A percentile compares a stretch with the other conserved stretches of the same genome.
Conservation (phyloP, 2,329 filamentous ascomycete genomes). For the Pestalotiopsis fici region DNA sequence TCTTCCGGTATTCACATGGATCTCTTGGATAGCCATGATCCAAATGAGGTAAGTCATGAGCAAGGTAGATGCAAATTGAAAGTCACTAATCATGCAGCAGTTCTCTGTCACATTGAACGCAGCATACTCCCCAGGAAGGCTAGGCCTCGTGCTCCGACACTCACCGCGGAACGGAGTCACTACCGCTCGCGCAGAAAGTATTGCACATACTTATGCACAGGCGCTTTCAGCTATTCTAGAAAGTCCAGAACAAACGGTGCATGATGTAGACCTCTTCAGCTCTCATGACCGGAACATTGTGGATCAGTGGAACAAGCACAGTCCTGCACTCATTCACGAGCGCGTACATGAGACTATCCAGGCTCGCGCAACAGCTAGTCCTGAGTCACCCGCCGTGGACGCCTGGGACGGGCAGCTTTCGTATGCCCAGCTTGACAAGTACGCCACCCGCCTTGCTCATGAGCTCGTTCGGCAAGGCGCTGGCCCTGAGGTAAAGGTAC, state of each 20-base stretch:
- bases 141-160: conserved; percentile 4
- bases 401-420: conserved; percentile 1
- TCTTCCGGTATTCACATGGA: conserved; percentile 9
- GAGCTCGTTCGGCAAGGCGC: conserved; percentile 28
- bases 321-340: background rate
- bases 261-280: background rate
- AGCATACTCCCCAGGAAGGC: conserved; percentile 1
- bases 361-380: background rate
- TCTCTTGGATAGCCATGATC: conserved; percentile 7
- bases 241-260: background rate
- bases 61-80: background rate
- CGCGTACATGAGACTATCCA: conserved; percentile 3
- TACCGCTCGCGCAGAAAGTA: conserved; percentile 2
- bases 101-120: conserved; percentile 11
- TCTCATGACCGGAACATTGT: background rate
- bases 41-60: background rate
- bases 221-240: conserved; percentile 4
- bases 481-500: conserved; percentile 29
- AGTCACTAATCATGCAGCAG: background rate
- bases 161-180: conserved; percentile 7
- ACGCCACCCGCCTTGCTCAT: conserved; percentile 23
- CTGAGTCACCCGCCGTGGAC: background rate
- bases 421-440: conserved; percentile 14
- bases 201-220: conserved; percentile 4
- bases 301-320: background rate